Percentiles rank a stretch among this genome's conserved stretches.
phyloP scores from a whole-genome alignment of 495 filamentous ascomycete genomes.

The Hyaloscypha bicolor region DNA sequence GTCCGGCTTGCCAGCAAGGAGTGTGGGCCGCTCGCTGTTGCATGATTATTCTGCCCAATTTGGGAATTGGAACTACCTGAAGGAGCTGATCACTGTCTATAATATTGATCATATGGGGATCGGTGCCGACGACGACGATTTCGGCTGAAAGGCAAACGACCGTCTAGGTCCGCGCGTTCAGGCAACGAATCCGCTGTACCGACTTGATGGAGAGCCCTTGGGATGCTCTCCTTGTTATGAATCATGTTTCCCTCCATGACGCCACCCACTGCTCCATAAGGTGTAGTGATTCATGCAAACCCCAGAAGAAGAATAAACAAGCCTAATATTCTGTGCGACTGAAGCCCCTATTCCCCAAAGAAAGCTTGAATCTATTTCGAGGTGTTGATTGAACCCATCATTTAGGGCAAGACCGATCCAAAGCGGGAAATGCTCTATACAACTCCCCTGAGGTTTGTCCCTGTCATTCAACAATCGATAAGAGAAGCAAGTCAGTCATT shows the following conservation, averaged over 20 bases:
- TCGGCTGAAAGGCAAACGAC: slow-evolving; percentile 20
- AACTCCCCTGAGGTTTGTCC: background rate
- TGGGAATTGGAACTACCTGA: slow-evolving; percentile 22
- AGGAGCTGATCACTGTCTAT: slow-evolving; percentile 24
- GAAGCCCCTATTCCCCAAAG: background rate
- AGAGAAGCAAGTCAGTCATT: slow-evolving; percentile 14
- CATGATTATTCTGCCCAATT: slow-evolving; percentile 26
- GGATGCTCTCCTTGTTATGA: background rate
- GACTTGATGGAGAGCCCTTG: slow-evolving; percentile 9
- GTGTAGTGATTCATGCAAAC: slow-evolving; percentile 26
- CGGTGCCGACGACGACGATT: slow-evolving; percentile 24
- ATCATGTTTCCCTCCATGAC: slow-evolving; percentile 27
- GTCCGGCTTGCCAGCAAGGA: slow-evolving; percentile 1
- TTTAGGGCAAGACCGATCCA: background rate
- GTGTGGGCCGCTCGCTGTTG: slow-evolving; percentile 4
- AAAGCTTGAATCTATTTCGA: background rate
- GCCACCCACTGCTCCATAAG: slow-evolving; percentile 15
- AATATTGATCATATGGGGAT: slow-evolving; percentile 28
- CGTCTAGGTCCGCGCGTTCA: slow-evolving; percentile 24
- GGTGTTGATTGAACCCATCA: background rate
- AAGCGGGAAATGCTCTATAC: background rate
- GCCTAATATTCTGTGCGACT: background rate
- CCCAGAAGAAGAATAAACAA: slow-evolving; percentile 15
- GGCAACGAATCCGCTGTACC: background rate
- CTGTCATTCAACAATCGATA: slow-evolving; percentile 13